These are phyloP conservation scores for Pontederia crassipes DNA, from an alignment of 176 grass and related monocot genomes.

Conservation along the genomic window DNA sequence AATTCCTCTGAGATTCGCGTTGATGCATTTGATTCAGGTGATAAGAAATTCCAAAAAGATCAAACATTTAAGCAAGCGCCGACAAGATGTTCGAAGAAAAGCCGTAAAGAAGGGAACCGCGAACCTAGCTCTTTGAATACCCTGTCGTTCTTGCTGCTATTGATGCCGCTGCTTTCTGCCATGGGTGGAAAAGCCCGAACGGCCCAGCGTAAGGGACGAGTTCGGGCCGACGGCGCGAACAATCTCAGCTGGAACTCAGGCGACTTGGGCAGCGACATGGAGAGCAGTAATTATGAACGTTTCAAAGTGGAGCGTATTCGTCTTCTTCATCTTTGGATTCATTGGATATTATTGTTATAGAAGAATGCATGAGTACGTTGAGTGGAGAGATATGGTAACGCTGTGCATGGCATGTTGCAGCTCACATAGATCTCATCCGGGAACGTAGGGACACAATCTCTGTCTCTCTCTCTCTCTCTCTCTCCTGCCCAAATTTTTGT, in stretches of 20 bases:
- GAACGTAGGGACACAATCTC: too few species aligned
- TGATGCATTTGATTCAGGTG: too few species aligned
- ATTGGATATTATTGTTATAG: too few species aligned
- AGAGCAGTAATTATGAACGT: not conserved
- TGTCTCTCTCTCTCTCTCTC: too few species aligned
- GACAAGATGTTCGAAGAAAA: not conserved
- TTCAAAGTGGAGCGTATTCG: too few species aligned
- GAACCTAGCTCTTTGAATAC: slow-evolving; percentile 14
- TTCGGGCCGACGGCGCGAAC: not conserved
- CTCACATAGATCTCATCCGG: too few species aligned
- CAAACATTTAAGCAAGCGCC: not conserved
- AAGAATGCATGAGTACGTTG: too few species aligned
- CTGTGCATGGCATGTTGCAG: too few species aligned
- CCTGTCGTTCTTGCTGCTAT: slow-evolving; percentile 3
- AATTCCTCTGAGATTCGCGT: too few species aligned
- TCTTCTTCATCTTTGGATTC: too few species aligned
- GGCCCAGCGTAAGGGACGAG: not conserved
- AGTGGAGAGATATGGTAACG: too few species aligned
- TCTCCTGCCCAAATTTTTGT: too few species aligned
- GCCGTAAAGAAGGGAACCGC: not conserved
- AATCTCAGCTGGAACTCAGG: not conserved
- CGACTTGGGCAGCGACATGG: not conserved
- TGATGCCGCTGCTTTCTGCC: not conserved
- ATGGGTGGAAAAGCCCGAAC: slow-evolving; percentile 6
- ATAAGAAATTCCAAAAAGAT: not conserved